phyloP scores from a whole-genome alignment of 106 monocot genomes.

The Phalaenopsis aphrodite region DNA sequence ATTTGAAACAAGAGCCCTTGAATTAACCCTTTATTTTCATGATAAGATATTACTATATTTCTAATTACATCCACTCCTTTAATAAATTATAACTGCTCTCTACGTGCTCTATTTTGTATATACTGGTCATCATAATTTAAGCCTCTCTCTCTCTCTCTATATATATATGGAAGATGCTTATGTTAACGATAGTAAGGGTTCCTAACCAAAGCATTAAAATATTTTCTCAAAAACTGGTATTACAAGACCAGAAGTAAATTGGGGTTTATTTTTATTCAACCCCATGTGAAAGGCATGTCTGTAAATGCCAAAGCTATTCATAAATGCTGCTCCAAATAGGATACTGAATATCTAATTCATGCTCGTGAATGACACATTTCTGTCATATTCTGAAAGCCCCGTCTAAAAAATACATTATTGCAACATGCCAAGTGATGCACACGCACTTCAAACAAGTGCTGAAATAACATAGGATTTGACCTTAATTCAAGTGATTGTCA shows the following conservation, averaged over 20 bases:
- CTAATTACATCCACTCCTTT: no score
- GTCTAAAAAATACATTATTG: background rate
- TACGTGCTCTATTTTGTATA: background rate
- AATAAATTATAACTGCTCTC: background rate
- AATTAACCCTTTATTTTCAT: background rate
- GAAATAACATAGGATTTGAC: background rate
- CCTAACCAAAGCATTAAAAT: no score
- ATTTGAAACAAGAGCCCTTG: background rate
- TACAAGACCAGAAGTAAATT: no score
- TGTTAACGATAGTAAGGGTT: no score
- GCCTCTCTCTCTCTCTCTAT: no score
- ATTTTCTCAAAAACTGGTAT: no score
- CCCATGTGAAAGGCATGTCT: background rate
- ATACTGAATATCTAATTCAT: background rate
- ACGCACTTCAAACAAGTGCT: background rate
- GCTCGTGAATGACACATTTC: background rate
- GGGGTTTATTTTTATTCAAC: no score
- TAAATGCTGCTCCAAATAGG: background rate
- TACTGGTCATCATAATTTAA: background rate
- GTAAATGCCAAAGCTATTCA: background rate
- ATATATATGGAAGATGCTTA: no score
- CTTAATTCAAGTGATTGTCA: background rate
- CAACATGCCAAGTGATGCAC: background rate
- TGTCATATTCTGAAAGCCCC: background rate
- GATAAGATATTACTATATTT: background rate